These are phyloP conservation scores for Alternaria gansuensis DNA, from an alignment of 2,329 filamentous ascomycete genomes.

Conservation along the genomic window DNA sequence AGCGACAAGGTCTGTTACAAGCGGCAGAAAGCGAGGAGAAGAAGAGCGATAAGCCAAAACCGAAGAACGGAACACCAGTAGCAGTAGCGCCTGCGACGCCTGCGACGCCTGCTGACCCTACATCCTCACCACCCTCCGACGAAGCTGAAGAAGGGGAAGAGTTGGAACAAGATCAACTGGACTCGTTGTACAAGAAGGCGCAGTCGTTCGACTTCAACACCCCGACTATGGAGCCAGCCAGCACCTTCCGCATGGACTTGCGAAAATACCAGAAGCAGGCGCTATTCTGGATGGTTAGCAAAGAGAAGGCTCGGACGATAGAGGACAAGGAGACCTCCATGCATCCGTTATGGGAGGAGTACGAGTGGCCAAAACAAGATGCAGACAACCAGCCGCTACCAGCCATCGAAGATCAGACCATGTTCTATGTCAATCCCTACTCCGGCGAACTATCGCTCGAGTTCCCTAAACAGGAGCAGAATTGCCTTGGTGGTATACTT, in stretches of 20 bases:
- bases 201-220: conserved; percentile 97
- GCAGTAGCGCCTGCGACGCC: no score
- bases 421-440: conserved; percentile 97
- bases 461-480: conserved; percentile 92
- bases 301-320: conserved; percentile 81
- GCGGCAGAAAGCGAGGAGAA: conserved; percentile 90
- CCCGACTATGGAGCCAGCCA: conserved; percentile 82
- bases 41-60: conserved; percentile 56
- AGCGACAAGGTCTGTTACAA: conserved; percentile 82
- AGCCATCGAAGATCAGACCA: conserved; percentile 68
- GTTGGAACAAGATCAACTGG: conserved; percentile 93
- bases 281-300: conserved; percentile 93
- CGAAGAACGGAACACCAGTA: conserved; percentile 58
- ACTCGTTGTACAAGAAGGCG: conserved; percentile 92
- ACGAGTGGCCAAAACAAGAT: conserved; percentile 86
- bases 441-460: conserved; percentile 91
- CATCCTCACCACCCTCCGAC: conserved; percentile 66
- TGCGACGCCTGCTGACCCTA: conserved; percentile 51
- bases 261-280: conserved; percentile 96
- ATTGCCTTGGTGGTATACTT: conserved; percentile 90
- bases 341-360: conserved; percentile 98
- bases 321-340: conserved; percentile 78
- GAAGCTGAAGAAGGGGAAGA: conserved; percentile 86
- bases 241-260: conserved; percentile 82
- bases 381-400: conserved; percentile 81